Evolutionary conservation across 176 grass and related monocot genomes (phyloP).

Genomic region (Stipa capillata): DNA sequence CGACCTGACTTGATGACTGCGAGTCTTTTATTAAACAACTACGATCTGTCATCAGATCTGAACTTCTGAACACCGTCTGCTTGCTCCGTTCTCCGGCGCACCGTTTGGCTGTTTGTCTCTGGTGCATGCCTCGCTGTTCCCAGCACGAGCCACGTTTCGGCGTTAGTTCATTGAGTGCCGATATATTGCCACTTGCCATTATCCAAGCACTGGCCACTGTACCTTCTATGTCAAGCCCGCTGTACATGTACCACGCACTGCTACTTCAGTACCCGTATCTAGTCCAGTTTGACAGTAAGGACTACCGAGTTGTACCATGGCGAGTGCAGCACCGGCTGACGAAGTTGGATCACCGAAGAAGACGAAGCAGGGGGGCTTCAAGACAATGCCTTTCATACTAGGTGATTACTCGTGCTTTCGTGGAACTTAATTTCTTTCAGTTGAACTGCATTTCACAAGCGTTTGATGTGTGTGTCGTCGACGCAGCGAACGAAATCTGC

Average conservation of each 20-base stretch:
- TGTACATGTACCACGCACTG: not conserved
- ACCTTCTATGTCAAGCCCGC: not conserved
- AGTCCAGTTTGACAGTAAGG: not conserved
- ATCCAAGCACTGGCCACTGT: too few species aligned
- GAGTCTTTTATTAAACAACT: too few species aligned
- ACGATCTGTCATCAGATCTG: too few species aligned
- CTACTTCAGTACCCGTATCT: not conserved
- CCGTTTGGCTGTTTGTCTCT: not conserved
- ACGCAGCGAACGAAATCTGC: slow-evolving; percentile 71
- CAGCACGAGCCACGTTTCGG: not conserved
- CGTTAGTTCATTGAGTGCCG: not conserved
- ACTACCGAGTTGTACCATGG: not conserved
- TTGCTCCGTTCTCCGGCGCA: too few species aligned
- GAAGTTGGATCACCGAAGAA: slow-evolving; percentile 28
- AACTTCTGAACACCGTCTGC: too few species aligned
- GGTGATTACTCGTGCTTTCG: slow-evolving; percentile 9
- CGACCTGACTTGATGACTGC: too few species aligned
- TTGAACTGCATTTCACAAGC: too few species aligned
- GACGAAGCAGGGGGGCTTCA: slow-evolving; percentile 52
- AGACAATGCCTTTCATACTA: slow-evolving; percentile 61
- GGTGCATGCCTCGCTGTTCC: not conserved
- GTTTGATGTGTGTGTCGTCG: not conserved
- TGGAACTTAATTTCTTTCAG: too few species aligned
- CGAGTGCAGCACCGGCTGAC: not conserved
- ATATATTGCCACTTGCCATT: not conserved